Evolutionary conservation across 768 basidiomycete species (phyloP), one percentile per base, ranked within the genome.

Genomic region (Calocera viscosa): DNA sequence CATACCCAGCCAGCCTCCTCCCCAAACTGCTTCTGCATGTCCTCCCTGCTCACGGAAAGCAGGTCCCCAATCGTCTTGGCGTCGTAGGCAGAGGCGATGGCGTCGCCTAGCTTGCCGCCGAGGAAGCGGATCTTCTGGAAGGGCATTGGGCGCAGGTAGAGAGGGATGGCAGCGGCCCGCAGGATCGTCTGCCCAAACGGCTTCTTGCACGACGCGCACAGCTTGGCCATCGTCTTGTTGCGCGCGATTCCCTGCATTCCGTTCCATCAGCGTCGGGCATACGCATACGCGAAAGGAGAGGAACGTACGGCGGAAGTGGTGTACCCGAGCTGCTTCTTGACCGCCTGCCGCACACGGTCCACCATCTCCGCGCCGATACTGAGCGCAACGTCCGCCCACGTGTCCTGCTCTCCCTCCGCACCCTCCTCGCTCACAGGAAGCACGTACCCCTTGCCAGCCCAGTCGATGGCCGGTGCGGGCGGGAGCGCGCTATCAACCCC

Each of bases 41-140:
- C 78, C 5, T 76, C 74, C 2, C 30, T 16, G 38, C 35, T 24
- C 2, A 79, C 91, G 70, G 73, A 94, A 94, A 95, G 76, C 65
- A 98, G 80, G 72, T 99, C 95, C 0, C 86, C 89, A 3, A 98
- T 93, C 2, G 89, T 93, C 14, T 88, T 88, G 3, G 84, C 94
- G 71, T 90, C 90, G 71, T 91, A 97, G 73, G 93, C 89, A 68
- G 86, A 84, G 1, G 91, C 91, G 30, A 99, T 79, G 1, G 90
- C 87, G 65, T 85, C 82, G 1, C 96, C 96, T 0, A 98, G 83
- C 76, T 98, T 99, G 17, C 96, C 96, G 1, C 96, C 96, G 0
- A 99, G 79, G 71, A 91, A 91, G 12, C 96, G 84, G 73, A 99
- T 98, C 91, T 93, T 93, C 69, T 91, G 90, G 72, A 98, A 97